Conservation (phyloP, 495 filamentous ascomycete genomes). For the Tuber aestivum region DNA sequence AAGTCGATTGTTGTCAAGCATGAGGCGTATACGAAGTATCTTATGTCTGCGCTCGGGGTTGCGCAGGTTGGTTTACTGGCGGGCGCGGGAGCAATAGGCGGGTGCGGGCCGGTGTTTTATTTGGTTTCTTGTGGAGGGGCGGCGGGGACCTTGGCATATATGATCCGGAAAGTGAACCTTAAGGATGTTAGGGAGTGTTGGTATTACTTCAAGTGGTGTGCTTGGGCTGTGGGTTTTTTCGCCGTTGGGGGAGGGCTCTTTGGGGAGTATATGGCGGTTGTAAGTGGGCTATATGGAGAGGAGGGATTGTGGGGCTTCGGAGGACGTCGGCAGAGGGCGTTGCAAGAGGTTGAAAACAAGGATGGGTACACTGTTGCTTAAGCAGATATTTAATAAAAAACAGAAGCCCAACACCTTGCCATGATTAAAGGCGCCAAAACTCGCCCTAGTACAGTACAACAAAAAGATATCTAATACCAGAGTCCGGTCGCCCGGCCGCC, state of each 20-base stretch:
- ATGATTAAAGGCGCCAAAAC: not conserved
- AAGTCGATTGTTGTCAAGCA: constrained; percentile 91
- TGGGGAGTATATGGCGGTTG: constrained; percentile 56
- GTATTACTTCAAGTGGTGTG: constrained; percentile 90
- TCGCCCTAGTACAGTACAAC: not conserved
- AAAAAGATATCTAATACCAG: not conserved
- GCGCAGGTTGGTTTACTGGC: constrained; percentile 74
- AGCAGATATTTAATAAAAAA: not conserved
- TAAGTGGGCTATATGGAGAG: constrained; percentile 34
- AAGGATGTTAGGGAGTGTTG: constrained; percentile 82
- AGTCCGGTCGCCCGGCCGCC: too few species aligned
- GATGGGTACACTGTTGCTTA: not conserved
- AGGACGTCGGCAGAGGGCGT: constrained; percentile 16
- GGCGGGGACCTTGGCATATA: constrained; percentile 64
- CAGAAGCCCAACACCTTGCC: not conserved
- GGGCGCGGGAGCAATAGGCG: constrained; percentile 64
- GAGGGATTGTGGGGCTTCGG: constrained; percentile 34
- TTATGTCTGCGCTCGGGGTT: constrained; percentile 68
- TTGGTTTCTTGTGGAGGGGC: constrained; percentile 79
- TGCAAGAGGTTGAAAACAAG: not conserved
- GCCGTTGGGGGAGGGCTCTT: constrained; percentile 52
- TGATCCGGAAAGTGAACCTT: constrained; percentile 84
- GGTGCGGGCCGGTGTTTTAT: constrained; percentile 80
- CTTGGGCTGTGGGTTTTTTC: constrained; percentile 63
- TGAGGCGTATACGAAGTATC: constrained; percentile 76